Evolutionary conservation across 495 filamentous ascomycete genomes (phyloP), one percentile per base, ranked within the genome.

Genomic region (Aspergillus incahuasiensis): DNA sequence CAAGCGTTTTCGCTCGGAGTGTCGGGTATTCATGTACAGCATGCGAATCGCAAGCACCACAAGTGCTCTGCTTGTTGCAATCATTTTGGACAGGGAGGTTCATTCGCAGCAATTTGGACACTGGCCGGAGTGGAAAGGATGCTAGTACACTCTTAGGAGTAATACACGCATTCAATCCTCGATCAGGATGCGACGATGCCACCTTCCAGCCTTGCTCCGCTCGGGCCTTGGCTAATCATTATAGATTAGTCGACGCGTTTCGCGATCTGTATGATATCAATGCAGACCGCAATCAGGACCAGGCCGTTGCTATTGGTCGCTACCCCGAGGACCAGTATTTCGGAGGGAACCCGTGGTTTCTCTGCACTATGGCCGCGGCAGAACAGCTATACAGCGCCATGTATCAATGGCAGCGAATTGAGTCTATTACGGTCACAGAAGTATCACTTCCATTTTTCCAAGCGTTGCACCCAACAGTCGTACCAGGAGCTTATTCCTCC

Each of bases 251-350:
- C 5, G 82, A 88, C 60, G 81, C 82, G 3, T 87, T 89, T 74
- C 63, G 80, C 47, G 63, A 69, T 6, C 60, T 82, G 39, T 88
- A 86, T 62, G 54, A 62, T n/a, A 68, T 88, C 62, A 88, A 88
- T 72, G 77, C 75, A 8, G 73, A 69, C 4, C 68, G 68, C 12
- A 48, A 59, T 6, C 52, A 57, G 1, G 69, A 69, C 12, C 30
- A 67, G 6, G 84, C 84, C 8, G 76, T 85, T 28, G 82, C 86
- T 15, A 77, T 88, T n/a, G 87, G 87, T 52, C 73, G 87, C 11
- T 90, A 90, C 66, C 68, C 84, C 2, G 85, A 88, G 59, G 87
- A 90, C 54, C 60, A 69, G 0, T 90, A 89, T 68, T 86, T 83
- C 57, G 78, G 81, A 55, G 86, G 84, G 16, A 85, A 87, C 67